Evolutionary conservation across 2,329 filamentous ascomycete species (phyloP), one percentile per base, ranked within the genome.

Genomic region (Claviceps capensis): DNA sequence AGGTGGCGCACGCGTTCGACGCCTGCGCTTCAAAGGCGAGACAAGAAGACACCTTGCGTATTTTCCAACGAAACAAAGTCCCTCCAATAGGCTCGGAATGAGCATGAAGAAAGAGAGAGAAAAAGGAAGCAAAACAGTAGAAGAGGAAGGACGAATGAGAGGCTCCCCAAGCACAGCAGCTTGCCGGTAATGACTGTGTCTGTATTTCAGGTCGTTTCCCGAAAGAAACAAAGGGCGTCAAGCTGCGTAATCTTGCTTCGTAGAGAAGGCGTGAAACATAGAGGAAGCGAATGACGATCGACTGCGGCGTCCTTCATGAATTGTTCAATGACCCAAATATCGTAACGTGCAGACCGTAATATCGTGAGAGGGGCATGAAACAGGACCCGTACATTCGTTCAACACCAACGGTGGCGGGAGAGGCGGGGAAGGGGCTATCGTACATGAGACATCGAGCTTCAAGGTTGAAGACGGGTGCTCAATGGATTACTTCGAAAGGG

Each of bases 401-500:
- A 51, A 49, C 52, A 52, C 53, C 52, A 52, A 52, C 47, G 49
- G 23, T 44, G 51, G 45, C 51, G 19, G 34, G 44, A 22, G 40
- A 34, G 49, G 51, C 36, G 45, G 38, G 44, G 52, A 52, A 40
- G 50, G 54, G 44, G 54, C 52, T 59, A 58, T 61, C 53, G 56
- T 59, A 61, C 58, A 58, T 53, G 53, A 44, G 56, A 50, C 43
- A 40, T 54, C 48, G 36, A 48, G 47, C 50, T 52, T 49, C 34
- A 51, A 52, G 26, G 49, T 45, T 42, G 44, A 22, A 34, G 30
- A 11, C 36, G 37, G 16, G 42, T 38, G 53, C 50, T 61, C 65
- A 76, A 67, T 77, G 73, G 51, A 85, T 85, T 55, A 86, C 79
- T 66, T 90, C 85, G 69, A 88, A 93, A 71, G 91, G 89, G 63